phyloP scores from a whole-genome alignment of 2,329 filamentous ascomycete genomes.

The Fusarium vanettenii region DNA sequence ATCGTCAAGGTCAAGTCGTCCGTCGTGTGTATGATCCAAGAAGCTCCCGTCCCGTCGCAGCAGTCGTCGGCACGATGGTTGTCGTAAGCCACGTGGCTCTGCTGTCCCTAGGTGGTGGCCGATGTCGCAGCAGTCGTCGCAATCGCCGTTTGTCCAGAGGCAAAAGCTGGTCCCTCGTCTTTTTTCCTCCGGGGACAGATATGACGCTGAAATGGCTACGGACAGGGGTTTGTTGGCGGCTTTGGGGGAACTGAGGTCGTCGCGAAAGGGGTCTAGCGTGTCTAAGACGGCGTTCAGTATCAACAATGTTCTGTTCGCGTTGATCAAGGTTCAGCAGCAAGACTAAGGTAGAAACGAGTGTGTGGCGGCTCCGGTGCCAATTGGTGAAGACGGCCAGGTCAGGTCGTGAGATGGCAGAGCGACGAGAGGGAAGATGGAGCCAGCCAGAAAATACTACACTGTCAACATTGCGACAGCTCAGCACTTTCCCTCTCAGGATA shows the following conservation, averaged over 20 bases:
- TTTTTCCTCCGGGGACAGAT: constrained; percentile 19
- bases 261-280: constrained; percentile 26
- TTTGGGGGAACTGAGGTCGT: constrained; percentile 25
- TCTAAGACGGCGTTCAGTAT: constrained; percentile 7
- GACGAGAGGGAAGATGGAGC: constrained; percentile 28
- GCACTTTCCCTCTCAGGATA: constrained; percentile 12
- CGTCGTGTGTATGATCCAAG: constrained; percentile 20
- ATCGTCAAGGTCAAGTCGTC: constrained; percentile 8
- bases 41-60: constrained; percentile 6
- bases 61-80: constrained; percentile 7
- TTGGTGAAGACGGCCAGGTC: constrained; percentile 16
- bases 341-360: constrained; percentile 21
- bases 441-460: constrained; percentile 32
- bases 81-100: constrained; percentile 20
- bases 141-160: constrained; percentile 2
- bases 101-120: background rate
- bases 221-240: constrained; percentile 28
- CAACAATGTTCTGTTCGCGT: constrained; percentile 3
- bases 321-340: constrained; percentile 1
- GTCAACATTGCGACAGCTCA: constrained; percentile 41
- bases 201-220: constrained; percentile 15
- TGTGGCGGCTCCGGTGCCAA: constrained; percentile 25
- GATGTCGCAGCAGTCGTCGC: constrained; percentile 13
- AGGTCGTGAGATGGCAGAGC: constrained; percentile 19
- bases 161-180: background rate